Conservation (phyloP, 805 yeast genomes). For the Starmerella bombi region DNA sequence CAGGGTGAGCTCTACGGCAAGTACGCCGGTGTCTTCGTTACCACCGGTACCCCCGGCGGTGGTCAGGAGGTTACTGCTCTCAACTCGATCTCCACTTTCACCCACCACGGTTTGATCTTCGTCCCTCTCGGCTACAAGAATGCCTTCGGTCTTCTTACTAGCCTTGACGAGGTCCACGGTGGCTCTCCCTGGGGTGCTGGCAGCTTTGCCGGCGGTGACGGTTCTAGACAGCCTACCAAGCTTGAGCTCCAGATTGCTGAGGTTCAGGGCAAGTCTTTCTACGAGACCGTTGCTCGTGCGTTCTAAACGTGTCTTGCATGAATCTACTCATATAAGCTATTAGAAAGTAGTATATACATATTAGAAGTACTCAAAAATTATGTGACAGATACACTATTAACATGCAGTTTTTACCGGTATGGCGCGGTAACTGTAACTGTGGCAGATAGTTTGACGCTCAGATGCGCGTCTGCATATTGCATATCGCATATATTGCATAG, state of each 20-base stretch:
- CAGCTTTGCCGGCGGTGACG: constrained; percentile 59
- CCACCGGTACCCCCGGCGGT: constrained; percentile 63
- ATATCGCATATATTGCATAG: too few relatives aligned
- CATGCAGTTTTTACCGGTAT: too few relatives aligned
- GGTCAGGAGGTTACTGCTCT: constrained; percentile 63
- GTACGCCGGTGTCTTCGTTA: constrained; percentile 56
- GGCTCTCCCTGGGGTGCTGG: constrained; percentile 87
- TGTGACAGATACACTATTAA: too few relatives aligned
- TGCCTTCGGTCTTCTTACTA: constrained; percentile 42
- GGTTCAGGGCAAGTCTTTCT: constrained; percentile 58
- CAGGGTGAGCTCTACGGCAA: constrained; percentile 56
- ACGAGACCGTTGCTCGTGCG: constrained; percentile 29
- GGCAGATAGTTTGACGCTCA: too few relatives aligned
- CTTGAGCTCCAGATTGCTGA: constrained; percentile 53
- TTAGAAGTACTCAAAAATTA: too few relatives aligned
- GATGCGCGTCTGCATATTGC: too few relatives aligned
- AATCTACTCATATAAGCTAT: too few relatives aligned
- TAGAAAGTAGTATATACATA: too few relatives aligned
- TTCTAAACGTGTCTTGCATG: too few relatives aligned
- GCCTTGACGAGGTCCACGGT: constrained; percentile 59
- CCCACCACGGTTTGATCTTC: constrained; percentile 65
- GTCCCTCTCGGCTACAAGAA: constrained; percentile 64
- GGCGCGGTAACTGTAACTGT: too few relatives aligned
- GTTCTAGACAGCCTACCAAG: constrained; percentile 52
- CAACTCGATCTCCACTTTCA: constrained; percentile 43